A percentile compares a stretch with the other conserved stretches of the same genome.
Evolutionary conservation across 139 green algal species (phyloP).

Genomic region (Raphidocelis subcapitata): DNA sequence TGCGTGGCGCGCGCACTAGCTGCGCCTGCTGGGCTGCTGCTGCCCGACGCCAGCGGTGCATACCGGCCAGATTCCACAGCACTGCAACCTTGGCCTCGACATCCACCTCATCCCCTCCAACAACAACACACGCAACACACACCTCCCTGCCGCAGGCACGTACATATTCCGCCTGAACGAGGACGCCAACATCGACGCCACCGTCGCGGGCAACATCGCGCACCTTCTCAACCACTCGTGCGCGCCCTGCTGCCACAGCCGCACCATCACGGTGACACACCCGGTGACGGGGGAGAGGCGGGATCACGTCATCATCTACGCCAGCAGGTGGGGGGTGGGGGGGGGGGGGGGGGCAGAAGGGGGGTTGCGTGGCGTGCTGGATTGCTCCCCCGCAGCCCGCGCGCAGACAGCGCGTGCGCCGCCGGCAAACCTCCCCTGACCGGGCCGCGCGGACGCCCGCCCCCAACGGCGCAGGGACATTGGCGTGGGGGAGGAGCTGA

Average conservation of each 20-base stretch:
- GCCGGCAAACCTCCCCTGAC: too few species aligned
- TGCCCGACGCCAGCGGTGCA: too few species aligned
- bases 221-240: slow-evolving; percentile 94
- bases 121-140: too few species aligned
- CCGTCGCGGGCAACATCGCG: slow-evolving; percentile 60
- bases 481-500: slow-evolving; percentile 68
- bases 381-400: too few species aligned
- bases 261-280: slow-evolving; percentile 50
- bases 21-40: too few species aligned
- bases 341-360: too few species aligned
- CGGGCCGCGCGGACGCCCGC: too few species aligned
- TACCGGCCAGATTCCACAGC: too few species aligned
- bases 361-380: slow-evolving; percentile 2
- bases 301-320: slow-evolving; percentile 78
- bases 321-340: slow-evolving; percentile 31
- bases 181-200: slow-evolving; percentile 63
- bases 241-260: slow-evolving; percentile 74
- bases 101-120: too few species aligned
- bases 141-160: slow-evolving; percentile 42
- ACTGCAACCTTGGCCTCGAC: too few species aligned
- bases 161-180: slow-evolving; percentile 82
- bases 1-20: not conserved
- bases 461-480: slow-evolving; percentile 48
- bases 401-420: not conserved
- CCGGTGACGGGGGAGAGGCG: slow-evolving; percentile 3